phyloP scores from a whole-genome alignment of 257 asterid species.

The Lycium ferocissimum region DNA sequence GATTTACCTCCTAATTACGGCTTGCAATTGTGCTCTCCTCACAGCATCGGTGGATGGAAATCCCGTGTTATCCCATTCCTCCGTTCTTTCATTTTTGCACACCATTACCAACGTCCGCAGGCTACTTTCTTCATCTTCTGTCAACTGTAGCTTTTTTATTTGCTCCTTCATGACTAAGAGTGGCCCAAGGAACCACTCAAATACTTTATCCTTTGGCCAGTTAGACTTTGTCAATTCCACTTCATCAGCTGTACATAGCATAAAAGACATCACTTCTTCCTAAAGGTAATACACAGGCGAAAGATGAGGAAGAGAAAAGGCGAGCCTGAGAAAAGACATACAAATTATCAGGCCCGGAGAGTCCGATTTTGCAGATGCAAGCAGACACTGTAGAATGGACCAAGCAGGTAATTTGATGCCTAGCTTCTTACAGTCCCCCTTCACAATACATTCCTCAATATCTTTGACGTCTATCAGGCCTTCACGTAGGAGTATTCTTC shows the following conservation, averaged over 20 bases:
- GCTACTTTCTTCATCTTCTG: constrained; percentile 65
- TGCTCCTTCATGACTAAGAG: constrained; percentile 90
- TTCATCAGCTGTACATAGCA: constrained; percentile 56
- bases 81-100: constrained; percentile 65
- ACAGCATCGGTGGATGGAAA: constrained; percentile 75
- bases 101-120: constrained; percentile 63
- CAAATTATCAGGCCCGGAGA: constrained; percentile 72
- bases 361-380: constrained; percentile 66
- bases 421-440: constrained; percentile 76
- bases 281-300: background rate
- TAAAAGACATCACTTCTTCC: constrained; percentile 10
- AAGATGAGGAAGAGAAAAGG: background rate
- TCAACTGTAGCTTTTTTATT: constrained; percentile 59
- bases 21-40: constrained; percentile 84
- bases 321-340: constrained; percentile 39
- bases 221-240: constrained; percentile 71
- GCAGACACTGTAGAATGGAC: constrained; percentile 78
- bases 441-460: constrained; percentile 66
- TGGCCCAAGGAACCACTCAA: constrained; percentile 82
- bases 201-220: constrained; percentile 72
- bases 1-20: constrained; percentile 75
- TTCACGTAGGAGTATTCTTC: constrained; percentile 67
- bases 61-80: constrained; percentile 75
- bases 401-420: constrained; percentile 85
- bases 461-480: constrained; percentile 73